These are phyloP conservation scores for Begonia fuchsioides DNA, from an alignment of 306 rosid species.

Conservation along the genomic window DNA sequence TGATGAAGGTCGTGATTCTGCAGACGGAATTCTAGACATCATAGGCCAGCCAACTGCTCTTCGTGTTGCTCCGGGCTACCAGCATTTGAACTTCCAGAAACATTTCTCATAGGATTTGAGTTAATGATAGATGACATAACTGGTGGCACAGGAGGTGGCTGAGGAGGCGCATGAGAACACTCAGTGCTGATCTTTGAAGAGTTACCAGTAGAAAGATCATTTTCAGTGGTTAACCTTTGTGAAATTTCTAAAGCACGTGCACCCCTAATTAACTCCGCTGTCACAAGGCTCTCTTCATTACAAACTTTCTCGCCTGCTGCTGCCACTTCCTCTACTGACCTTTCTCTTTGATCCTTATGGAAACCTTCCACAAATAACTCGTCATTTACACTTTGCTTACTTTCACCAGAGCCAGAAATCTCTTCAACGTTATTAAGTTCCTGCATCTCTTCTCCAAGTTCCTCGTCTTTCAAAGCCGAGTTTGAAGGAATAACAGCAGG, in stretches of 20 bases:
- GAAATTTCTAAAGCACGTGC: constrained; percentile 18
- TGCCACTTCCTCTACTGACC: constrained; percentile 19
- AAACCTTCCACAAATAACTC: constrained; percentile 24
- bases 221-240: constrained; percentile 23
- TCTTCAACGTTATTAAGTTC: constrained; percentile 33
- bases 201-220: constrained; percentile 23
- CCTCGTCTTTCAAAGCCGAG: constrained; percentile 43
- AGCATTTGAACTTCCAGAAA: constrained; percentile 39
- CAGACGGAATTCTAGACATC: constrained; percentile 59
- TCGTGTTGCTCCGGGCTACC: constrained; percentile 47
- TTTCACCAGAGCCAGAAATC: constrained; percentile 20
- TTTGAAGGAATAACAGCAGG: constrained; percentile 19
- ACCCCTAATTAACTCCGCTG: constrained; percentile 24
- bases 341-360: constrained; percentile 29
- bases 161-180: constrained; percentile 65
- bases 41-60: constrained; percentile 62
- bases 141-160: constrained; percentile 94
- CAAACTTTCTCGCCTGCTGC: constrained; percentile 24
- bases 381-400: constrained; percentile 28
- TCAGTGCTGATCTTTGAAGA: constrained; percentile 13
- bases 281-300: constrained; percentile 21
- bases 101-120: constrained; percentile 40
- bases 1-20: constrained; percentile 73
- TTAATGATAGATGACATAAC: constrained; percentile 39
- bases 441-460: constrained; percentile 30